phyloP scores from a whole-genome alignment of 352 stramenopile genomes.

The Bremia lactucae region DNA sequence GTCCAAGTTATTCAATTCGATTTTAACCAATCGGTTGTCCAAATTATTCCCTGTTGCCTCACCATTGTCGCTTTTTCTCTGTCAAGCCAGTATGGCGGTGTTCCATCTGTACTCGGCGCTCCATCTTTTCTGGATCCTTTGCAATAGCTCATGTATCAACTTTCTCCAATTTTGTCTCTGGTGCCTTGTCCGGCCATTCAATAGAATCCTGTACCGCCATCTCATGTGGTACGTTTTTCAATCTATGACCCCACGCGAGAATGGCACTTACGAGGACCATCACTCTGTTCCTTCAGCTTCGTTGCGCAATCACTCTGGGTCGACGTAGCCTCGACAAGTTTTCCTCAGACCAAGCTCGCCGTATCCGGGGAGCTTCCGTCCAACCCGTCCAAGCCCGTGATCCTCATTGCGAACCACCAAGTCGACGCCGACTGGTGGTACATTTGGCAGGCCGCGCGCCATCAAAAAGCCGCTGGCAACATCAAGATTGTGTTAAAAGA shows the following conservation, averaged over 20 bases:
- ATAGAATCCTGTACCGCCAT: constrained; percentile 63
- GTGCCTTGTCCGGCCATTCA: constrained; percentile 77
- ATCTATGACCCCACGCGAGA: no score
- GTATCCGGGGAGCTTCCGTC: constrained; percentile 76
- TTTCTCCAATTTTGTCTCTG: constrained; percentile 75
- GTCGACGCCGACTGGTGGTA: constrained; percentile 91
- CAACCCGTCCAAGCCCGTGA: constrained; percentile 57
- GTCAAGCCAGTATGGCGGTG: constrained; percentile 37
- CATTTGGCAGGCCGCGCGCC: constrained; percentile 77
- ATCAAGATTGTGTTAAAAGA: constrained; percentile 90
- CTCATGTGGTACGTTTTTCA: constrained; percentile 43
- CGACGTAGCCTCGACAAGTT: constrained; percentile 75
- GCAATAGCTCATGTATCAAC: constrained; percentile 75
- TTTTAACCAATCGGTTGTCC: no score
- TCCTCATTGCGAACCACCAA: constrained; percentile 89
- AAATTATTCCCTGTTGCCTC: no score
- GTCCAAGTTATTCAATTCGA: no score
- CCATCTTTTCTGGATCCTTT: constrained; percentile 77
- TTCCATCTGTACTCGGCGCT: constrained; percentile 57
- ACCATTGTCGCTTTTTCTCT: no score
- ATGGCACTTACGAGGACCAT: constrained; percentile 2
- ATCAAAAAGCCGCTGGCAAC: constrained; percentile 52
- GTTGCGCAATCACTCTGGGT: constrained; percentile 73
- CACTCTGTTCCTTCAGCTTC: constrained; percentile 19
- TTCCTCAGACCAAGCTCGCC: constrained; percentile 74